Base-by-base conservation (phyloP, 805 yeast genomes). In the Millerago galiae region DNA sequence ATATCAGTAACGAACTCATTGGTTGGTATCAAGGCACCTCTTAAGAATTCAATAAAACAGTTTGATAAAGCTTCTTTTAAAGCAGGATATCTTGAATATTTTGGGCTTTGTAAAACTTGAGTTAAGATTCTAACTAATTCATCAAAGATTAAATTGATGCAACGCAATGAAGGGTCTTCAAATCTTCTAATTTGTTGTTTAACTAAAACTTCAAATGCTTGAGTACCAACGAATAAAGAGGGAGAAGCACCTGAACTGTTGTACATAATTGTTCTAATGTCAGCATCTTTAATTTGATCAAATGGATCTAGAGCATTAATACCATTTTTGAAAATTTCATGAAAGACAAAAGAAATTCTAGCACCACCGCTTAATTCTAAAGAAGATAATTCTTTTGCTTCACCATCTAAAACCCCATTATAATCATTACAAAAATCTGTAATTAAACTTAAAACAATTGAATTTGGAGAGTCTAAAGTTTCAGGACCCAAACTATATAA, bases 281-380 rank as follows among this genome's bases (percentile, higher is more conserved):
- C 99, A 26, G 87, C 82, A 61, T 91, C 97, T 66, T 88, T 87
- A 56, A 91, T 89, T 64, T 89, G 95, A 61, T 91, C 97, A 62
- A 88, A 93, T 39, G 99, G 99, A 63, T 91, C 98, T 44, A 91
- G 72, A 0, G 96, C 85, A 59, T 79, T 77, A 43, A 91, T 75
- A 67, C 98, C 98, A 62, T 87, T 90, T 60, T 91, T 83, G 71
- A 80, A 91, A 44, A 93, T 84, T 68, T 91, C 98, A 63, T 91
- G 98, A 71, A 91, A 93, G 15, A 91, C 98, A 70, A 89, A 93
- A 26, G 95, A 82, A 48, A 91, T 85, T 74, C 99, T 84, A 0
- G 99, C 99, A 66, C 96, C 99, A 61, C 99, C 99, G 51, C 95
- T 84, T 53, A 93, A 75, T 67, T 93, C 99, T 56, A 82, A 77